Conservation (phyloP, 495 filamentous ascomycete genomes). For the Trichocladium antarcticum region DNA sequence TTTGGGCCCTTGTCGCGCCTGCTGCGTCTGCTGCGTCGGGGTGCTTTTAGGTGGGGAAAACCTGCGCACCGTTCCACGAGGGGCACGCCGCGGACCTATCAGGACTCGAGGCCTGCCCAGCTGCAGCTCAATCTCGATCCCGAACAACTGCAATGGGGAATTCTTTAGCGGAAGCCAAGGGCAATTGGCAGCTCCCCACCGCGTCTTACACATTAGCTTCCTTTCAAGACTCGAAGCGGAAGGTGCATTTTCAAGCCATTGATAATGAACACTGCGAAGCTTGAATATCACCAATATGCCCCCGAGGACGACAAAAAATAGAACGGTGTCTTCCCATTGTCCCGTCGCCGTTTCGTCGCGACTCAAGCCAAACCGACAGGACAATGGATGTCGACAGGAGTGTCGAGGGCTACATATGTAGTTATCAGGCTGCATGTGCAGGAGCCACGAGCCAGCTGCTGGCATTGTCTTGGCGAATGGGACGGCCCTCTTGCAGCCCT, state of each 20-base stretch:
- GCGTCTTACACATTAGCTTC: background rate
- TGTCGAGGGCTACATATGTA: too few relatives aligned
- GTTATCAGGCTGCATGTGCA: background rate
- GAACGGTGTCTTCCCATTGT: too few relatives aligned
- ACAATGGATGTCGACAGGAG: too few relatives aligned
- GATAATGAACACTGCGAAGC: too few relatives aligned
- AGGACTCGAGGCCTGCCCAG: background rate
- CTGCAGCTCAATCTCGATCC: slow-evolving; percentile 2
- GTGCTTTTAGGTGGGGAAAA: background rate
- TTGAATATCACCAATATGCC: too few relatives aligned
- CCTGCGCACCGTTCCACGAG: background rate
- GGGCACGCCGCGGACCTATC: background rate
- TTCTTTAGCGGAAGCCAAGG: background rate
- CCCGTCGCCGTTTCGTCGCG: too few relatives aligned
- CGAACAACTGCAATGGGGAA: slow-evolving; percentile 1
- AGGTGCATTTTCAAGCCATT: background rate
- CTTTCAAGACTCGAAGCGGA: background rate
- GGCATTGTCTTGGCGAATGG: background rate
- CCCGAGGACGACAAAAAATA: too few relatives aligned
- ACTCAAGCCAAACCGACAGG: too few relatives aligned
- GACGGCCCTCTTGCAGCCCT: background rate
- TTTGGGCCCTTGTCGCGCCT: background rate
- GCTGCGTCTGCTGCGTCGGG: too few relatives aligned
- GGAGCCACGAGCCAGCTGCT: background rate
- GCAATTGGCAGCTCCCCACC: background rate